Base-by-base conservation (phyloP, 306 rosid genomes). In the Casuarina cunninghamiana region DNA sequence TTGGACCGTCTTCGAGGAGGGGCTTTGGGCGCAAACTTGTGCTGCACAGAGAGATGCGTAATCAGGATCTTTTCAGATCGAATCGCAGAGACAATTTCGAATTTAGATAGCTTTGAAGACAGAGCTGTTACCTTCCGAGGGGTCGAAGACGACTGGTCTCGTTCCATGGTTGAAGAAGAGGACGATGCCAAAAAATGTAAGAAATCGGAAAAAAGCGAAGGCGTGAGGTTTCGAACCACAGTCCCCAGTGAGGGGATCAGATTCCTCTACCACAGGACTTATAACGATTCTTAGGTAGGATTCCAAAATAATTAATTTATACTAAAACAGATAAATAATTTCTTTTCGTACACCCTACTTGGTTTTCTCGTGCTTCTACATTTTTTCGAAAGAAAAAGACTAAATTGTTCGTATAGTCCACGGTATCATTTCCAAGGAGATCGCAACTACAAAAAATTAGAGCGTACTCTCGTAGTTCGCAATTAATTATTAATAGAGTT, bases 1-100 rank as follows among this genome's bases (percentile, higher is more conserved):
- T 74, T 83, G 62, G 77, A 78, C 44, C 76, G 87, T 46, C 77
- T 69, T 53, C 82, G 83, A 19, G 80, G 77, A 35, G 77, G 61
- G 53, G 84, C 57, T 82, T 65, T 90, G 45, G 98, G 98, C 8
- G 74, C 6, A 79, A 79, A 93, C 81, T 78, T 91, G 1, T 38
- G 35, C 96, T 88, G 88, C 45, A 67, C 6, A 77, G 3, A 58
- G 39, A 80, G 46, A 53, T 26, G 2, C 32, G 32, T 48, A 58
- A 58, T 58, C 65, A 58, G 39, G 26, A 1, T 26, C 26, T 58
- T 26, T 58, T 49, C 42, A 49, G 32, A 42, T 46, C 21, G 5
- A 51, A n/a, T 39, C 46, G 50, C 43, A 12, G 7, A 4, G 19
- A 32, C 53, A 55, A 61, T 7, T 44, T 9, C 1, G 6, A 53